A percentile compares a stretch with the other conserved stretches of the same genome.
Conservation (phyloP, 208 protist genomes). For the Wallacemonas sp. region DNA sequence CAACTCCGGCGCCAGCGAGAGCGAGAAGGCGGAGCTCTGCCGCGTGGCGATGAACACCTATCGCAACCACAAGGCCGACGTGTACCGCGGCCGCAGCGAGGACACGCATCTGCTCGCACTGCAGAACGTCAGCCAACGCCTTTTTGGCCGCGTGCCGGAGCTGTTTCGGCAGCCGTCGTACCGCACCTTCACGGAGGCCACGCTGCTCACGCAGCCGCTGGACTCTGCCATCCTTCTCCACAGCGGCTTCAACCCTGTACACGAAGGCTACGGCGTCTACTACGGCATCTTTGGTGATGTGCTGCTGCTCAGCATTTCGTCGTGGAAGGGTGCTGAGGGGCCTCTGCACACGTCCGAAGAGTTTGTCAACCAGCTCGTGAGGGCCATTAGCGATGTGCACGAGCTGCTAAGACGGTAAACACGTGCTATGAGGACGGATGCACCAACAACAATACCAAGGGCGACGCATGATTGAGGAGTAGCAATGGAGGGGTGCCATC, state of each 20-base stretch:
- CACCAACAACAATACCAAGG: no score
- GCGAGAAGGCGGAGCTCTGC: constrained; percentile 32
- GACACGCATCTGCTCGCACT: constrained; percentile 73
- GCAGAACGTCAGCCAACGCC: constrained; percentile 38
- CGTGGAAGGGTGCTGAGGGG: constrained; percentile 33
- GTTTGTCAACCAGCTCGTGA: constrained; percentile 20
- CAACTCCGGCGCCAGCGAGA: constrained; percentile 1
- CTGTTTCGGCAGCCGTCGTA: constrained; percentile 47
- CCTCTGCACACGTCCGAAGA: constrained; percentile 33
- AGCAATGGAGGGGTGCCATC: no score
- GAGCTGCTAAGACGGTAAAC: neutral
- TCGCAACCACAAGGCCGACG: constrained; percentile 24
- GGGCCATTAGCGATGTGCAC: constrained; percentile 19
- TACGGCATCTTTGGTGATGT: constrained; percentile 30
- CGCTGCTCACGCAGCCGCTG: constrained; percentile 39
- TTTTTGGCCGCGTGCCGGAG: constrained; percentile 33
- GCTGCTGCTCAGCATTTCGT: constrained; percentile 39
- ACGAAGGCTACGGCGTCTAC: constrained; percentile 44
- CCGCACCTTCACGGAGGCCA: constrained; percentile 30
- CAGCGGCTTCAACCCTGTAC: constrained; percentile 44
- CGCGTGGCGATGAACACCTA: constrained; percentile 42
- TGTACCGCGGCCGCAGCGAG: constrained; percentile 43
- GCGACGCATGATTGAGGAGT: no score
- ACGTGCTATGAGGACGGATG: no score
- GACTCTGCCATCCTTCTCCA: constrained; percentile 31